Base-by-base conservation (phyloP, 129 eudicot species). In the Deinandra increscens region DNA sequence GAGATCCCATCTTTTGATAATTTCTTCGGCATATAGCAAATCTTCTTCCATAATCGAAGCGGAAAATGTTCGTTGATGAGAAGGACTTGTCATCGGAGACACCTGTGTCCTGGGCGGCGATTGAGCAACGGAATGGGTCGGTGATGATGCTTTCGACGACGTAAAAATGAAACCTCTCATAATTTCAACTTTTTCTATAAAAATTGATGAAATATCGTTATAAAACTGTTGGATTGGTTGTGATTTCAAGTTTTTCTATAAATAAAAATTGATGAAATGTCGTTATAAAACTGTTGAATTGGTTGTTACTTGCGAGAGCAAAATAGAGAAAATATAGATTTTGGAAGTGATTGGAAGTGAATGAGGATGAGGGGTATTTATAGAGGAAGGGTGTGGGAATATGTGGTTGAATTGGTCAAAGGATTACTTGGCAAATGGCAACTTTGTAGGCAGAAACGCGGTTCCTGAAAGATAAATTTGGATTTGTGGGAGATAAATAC, bases 1-100 rank as follows among this genome's bases (percentile, higher is more conserved):
- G 17, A 81, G 20, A 43, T 72, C 80, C 97, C 95, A 93, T 29
- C 60, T 64, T 7, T 38, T 17, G 38, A 91, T 81, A 6, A 91
- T 56, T n/a, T 71, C 31, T 44, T 79, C 85, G 0, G 94, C 86
- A 3, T 60, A 60, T 12, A 76, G 66, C 20, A 87, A 45, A 64
- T 75, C 84, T 59, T 84, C 94, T 11, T 84, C 85, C 71, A 76
- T 80, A 31, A 81, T 77, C 0, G 82, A 60, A 13, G 79, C 79
- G 0, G 89, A 81, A 56, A 84, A 75, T 1, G 80, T 71, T 6
- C 61, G 71, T 44, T 74, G 75, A 26, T 56, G 84, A 3, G 59
- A 66, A 29, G 80, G 75, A n/a, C 78, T 36, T 43, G 11, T 45
- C 53, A 39, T 9, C 2, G 78, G 39, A 36, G 39, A 6, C 6